Evolutionary conservation across 169 alveolate genomes (phyloP), one percentile per base, ranked within the genome.

Genomic region (Plasmodium gonderi): DNA sequence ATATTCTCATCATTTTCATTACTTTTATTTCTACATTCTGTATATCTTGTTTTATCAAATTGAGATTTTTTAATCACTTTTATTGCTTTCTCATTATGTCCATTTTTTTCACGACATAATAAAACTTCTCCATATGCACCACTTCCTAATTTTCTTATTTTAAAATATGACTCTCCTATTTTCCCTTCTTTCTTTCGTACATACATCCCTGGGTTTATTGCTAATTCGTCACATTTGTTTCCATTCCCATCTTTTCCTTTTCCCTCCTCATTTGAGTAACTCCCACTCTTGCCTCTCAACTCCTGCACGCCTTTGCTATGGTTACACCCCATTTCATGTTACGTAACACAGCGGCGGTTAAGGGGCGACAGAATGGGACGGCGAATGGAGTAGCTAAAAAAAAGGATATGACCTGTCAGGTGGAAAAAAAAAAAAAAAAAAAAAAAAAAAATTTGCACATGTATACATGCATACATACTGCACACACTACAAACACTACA

Each of bases 91-190:
- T 96, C 97, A 36, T 85, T 95, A 77, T 91, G 91, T 20, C 97
- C 95, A n/a, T 90, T 89, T 65, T 91, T 95, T 82, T 95, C 97
- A 45, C 91, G 83, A n/a, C 98, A 97, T 38, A 95, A 90, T 79
- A 95, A 94, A 23, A 97, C 99, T 60, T 95, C 96, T 3, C 98
- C 99, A 94, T 97, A 98, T 1, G 99, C 99, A 0, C 99, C 99
- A 49, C 98, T 96, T 5, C 99, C 99, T 54, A 98, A 87, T 72
- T 97, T 97, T 67, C 95, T 95, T 23, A 96, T 96, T 47, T 96
- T 94, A 85, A 93, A 95, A 83, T 96, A 97, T 60, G 95, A 82
- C 49, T 96, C 98, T 29, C 96, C 87, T 38, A 97, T 77, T 67
- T 95, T 95, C 8, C 96, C 97, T 51, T 90, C 87, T 74, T 69